Evolutionary conservation across 768 basidiomycete genomes (phyloP).

Genomic region (Chalciporus piperatus): DNA sequence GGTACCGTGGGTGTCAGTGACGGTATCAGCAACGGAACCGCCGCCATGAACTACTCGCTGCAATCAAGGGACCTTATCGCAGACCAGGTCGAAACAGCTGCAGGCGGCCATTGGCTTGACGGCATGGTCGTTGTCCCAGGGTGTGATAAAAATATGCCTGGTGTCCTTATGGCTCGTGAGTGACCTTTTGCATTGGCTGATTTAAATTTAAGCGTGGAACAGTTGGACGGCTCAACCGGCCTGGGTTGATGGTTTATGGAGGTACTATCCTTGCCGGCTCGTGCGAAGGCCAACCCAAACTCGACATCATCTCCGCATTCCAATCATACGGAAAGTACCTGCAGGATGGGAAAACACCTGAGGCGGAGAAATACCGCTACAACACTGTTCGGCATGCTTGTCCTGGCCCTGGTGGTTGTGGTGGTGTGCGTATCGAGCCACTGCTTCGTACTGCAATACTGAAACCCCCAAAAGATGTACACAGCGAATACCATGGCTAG

Average conservation of each 20-base stretch:
- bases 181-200: constrained; percentile 13
- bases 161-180: constrained; percentile 93
- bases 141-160: constrained; percentile 99
- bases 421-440: constrained; percentile 67
- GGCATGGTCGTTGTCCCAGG: constrained; percentile 97
- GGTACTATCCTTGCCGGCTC: constrained; percentile 92
- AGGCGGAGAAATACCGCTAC: constrained; percentile 81
- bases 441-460: constrained; percentile 1
- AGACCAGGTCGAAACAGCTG: constrained; percentile 94
- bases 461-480: constrained; percentile 68
- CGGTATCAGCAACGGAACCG: constrained; percentile 97
- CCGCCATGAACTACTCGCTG: constrained; percentile 92
- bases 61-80: constrained; percentile 98
- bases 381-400: constrained; percentile 90
- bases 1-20: constrained; percentile 98
- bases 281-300: constrained; percentile 81
- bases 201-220: constrained; percentile 11
- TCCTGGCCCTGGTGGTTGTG: constrained; percentile 97
- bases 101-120: constrained; percentile 96
- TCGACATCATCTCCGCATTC: constrained; percentile 97
- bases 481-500: constrained; percentile 99
- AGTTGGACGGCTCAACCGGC: constrained; percentile 95
- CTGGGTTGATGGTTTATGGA: constrained; percentile 97
- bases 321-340: constrained; percentile 96
- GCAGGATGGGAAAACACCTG: constrained; percentile 79